Conservation (phyloP, 208 protist species). For the Crithidia mellificae region DNA sequence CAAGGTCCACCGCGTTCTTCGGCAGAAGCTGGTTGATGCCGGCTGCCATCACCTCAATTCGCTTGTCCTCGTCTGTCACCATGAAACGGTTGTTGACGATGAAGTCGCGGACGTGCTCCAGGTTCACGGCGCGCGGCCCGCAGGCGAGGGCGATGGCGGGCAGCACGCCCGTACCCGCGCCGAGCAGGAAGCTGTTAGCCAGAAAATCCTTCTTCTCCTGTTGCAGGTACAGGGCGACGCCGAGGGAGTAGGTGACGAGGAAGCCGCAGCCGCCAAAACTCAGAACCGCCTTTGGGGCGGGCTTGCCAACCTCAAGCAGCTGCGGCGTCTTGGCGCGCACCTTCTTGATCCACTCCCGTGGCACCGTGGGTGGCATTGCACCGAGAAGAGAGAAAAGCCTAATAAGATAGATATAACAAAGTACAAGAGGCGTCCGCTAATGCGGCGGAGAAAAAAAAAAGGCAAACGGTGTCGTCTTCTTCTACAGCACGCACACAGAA, state of each 20-base stretch:
- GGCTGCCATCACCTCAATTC: conserved; percentile 63
- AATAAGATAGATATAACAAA: too few relatives aligned
- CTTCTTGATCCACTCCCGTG: conserved; percentile 70
- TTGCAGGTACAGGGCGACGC: conserved; percentile 88
- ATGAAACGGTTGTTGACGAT: conserved; percentile 79
- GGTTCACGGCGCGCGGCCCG: conserved; percentile 61
- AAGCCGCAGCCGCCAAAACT: conserved; percentile 88
- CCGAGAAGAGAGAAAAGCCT: too few relatives aligned
- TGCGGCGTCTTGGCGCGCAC: conserved; percentile 82
- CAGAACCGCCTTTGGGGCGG: conserved; percentile 77
- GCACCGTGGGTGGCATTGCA: conserved; percentile 72
- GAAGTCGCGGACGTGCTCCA: conserved; percentile 82
- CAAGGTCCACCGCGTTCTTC: conserved; percentile 67
- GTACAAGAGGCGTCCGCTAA: too few relatives aligned
- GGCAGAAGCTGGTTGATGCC: conserved; percentile 82
- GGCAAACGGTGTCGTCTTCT: too few relatives aligned
- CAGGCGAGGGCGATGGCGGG: conserved; percentile 83
- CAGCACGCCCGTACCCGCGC: conserved; percentile 78
- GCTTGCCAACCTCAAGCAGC: conserved; percentile 82
- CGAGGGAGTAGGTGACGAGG: conserved; percentile 85
- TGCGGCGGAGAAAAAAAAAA: too few relatives aligned
- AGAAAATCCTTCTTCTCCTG: conserved; percentile 83
- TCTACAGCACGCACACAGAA: too few relatives aligned
- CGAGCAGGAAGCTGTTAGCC: conserved; percentile 73
- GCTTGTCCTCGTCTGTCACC: conserved; percentile 77